phyloP scores from a whole-genome alignment of 441 rosid species.

The Kokia cookei region DNA sequence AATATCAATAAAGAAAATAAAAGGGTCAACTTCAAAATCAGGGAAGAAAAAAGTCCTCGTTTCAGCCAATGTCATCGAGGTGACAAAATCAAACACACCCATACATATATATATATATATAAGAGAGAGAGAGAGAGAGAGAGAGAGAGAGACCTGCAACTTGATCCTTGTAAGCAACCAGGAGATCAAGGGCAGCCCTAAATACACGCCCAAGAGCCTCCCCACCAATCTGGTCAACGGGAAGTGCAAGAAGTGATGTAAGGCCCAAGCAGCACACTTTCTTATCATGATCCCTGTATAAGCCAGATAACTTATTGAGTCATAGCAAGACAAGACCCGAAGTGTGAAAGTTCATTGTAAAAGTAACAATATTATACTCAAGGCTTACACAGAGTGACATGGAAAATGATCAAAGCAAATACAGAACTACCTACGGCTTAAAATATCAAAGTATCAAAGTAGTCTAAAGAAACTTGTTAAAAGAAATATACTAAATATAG shows the following conservation, averaged over 20 bases:
- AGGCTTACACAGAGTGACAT: neutral
- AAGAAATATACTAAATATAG: too few relatives aligned
- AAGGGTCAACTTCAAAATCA: slow-evolving; percentile 50
- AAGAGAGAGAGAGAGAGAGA: slow-evolving; percentile 8
- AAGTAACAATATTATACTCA: neutral
- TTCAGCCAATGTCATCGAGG: too few relatives aligned
- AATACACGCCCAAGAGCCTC: slow-evolving; percentile 84
- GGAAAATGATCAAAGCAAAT: neutral
- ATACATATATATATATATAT: neutral
- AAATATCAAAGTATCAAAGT: slow-evolving; percentile 24
- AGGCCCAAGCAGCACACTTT: slow-evolving; percentile 95
- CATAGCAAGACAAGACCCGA: neutral
- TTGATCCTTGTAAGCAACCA: slow-evolving; percentile 90
- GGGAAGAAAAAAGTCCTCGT: too few relatives aligned
- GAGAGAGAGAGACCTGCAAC: slow-evolving; percentile 58
- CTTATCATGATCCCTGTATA: slow-evolving; percentile 82
- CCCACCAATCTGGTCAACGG: slow-evolving; percentile 64
- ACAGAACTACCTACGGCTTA: slow-evolving; percentile 46
- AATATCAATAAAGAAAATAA: slow-evolving; percentile 80
- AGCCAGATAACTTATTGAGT: slow-evolving; percentile 9
- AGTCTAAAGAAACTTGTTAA: too few relatives aligned
- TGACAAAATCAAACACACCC: neutral
- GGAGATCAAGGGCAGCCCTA: slow-evolving; percentile 77
- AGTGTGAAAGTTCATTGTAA: neutral
- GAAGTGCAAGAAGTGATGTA: slow-evolving; percentile 75